Evolutionary conservation across 1,284 basidiomycete genomes (phyloP), one percentile per base, ranked within the genome.

Genomic region (Coniophora puteana): DNA sequence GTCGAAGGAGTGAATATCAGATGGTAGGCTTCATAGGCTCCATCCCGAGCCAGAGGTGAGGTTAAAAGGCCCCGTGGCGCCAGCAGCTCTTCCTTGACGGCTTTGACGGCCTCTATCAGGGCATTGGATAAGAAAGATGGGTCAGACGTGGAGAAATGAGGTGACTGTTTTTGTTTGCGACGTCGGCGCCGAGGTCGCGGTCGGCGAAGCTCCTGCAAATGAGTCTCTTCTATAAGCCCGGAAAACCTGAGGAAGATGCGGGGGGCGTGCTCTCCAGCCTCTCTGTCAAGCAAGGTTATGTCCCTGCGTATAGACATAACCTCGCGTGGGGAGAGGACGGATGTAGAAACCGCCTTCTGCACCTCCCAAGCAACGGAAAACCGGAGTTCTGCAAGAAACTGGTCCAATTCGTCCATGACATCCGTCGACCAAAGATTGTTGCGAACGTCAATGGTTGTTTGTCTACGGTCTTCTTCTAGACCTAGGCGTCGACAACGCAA

Each of bases 1-100:
- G 69, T 62, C 0, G 78, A 76, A 0, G 80, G 81, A 0, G 81
- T 80, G 16, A 81, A 54, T 10, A 65, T 62, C 40, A 74, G 60
- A 35, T 76, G 74, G 31, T 65, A 69, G 0, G 65, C 49, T 29
- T 64, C 56, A 16, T 54, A 65, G 7, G 64, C 34, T 0, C 46
- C 56, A 4, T 51, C 43, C 5, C 46, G 34, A 7, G 44, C 21
- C 17, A 56, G 43, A 4, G 53, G 45, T 0, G 45, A 46, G 5
- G 51, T 55, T 23, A 61, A 51, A 31, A 51, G 49, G 18, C 52
- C 46, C 29, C 41, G 50, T 3, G 55, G 58, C n/a, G 31, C 52
- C 12, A 30, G 33, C 20, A 53, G 54, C 25, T 66, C 54, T 10
- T 49, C 51, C 2, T 53, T 49, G 32, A 61, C 62, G 11, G 50